Conservation (phyloP, 495 filamentous ascomycete genomes). For the Penicillium alfredii region DNA sequence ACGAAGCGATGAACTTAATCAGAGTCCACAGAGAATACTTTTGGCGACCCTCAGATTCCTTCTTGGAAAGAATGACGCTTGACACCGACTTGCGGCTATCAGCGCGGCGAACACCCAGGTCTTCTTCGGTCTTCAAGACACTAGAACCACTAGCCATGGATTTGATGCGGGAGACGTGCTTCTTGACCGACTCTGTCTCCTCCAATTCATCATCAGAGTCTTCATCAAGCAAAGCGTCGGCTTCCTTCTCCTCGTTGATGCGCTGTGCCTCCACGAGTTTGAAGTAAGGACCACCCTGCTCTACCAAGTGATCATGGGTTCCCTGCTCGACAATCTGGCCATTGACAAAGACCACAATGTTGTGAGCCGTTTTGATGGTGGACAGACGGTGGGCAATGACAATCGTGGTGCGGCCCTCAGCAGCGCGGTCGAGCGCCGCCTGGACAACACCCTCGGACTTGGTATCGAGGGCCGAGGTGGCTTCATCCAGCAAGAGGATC, state of each 20-base stretch:
- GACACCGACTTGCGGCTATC: constrained; percentile 67
- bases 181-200: constrained; percentile 14
- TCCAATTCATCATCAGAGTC: constrained; percentile 30
- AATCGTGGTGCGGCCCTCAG: constrained; percentile 89
- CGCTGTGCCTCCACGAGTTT: constrained; percentile 75
- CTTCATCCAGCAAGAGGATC: constrained; percentile 90
- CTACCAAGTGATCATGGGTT: constrained; percentile 66
- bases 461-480: constrained; percentile 91
- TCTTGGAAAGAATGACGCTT: constrained; percentile 57
- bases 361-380: constrained; percentile 89
- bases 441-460: constrained; percentile 94
- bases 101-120: constrained; percentile 37
- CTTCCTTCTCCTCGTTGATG: constrained; percentile 62
- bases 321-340: constrained; percentile 89
- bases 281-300: constrained; percentile 56
- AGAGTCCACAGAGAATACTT: constrained; percentile 75
- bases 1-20: constrained; percentile 74
- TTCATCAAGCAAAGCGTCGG: constrained; percentile 32
- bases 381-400: constrained; percentile 92
- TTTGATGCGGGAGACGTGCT: constrained; percentile 25
- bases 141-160: constrained; percentile 26
- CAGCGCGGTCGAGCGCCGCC: constrained; percentile 79
- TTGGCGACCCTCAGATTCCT: constrained; percentile 37
- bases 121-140: constrained; percentile 16
- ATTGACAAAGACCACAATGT: constrained; percentile 87